Evolutionary conservation across 306 rosid genomes (phyloP).

Genomic region (Betula pendula): DNA sequence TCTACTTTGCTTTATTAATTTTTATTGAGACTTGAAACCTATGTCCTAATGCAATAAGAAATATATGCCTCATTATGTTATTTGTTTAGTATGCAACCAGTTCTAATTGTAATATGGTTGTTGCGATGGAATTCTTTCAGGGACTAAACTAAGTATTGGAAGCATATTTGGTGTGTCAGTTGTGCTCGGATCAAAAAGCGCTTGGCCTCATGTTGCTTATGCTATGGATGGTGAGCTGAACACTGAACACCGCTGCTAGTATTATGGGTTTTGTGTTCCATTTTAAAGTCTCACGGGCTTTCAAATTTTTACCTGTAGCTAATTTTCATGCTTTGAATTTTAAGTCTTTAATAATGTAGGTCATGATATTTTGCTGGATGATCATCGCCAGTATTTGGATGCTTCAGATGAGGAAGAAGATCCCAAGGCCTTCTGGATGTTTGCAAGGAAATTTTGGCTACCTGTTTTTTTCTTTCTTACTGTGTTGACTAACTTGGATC

Average conservation of each 20-base stretch:
- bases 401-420: conserved; percentile 43
- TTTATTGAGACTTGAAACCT: neutral
- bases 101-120: neutral
- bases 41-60: neutral
- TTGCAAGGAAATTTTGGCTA: conserved; percentile 59
- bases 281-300: neutral
- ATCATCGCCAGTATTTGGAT: conserved; percentile 26
- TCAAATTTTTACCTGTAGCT: conserved; percentile 5
- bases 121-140: conserved; percentile 36
- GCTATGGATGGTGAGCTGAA: conserved; percentile 72
- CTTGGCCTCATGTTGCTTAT: conserved; percentile 39
- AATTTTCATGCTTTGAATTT: conserved; percentile 19
- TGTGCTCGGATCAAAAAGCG: conserved; percentile 41
- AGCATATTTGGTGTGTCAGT: conserved; percentile 50
- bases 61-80: neutral
- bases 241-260: conserved; percentile 23
- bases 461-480: conserved; percentile 56
- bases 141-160: conserved; percentile 37
- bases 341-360: conserved; percentile 31
- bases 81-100: neutral
- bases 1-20: neutral
- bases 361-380: conserved; percentile 46
- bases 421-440: conserved; percentile 36
- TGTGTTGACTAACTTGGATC: conserved; percentile 52
- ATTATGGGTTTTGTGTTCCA: conserved; percentile 25